Conservation (phyloP, 1,284 basidiomycete species). For the Crepidotus sp. region DNA sequence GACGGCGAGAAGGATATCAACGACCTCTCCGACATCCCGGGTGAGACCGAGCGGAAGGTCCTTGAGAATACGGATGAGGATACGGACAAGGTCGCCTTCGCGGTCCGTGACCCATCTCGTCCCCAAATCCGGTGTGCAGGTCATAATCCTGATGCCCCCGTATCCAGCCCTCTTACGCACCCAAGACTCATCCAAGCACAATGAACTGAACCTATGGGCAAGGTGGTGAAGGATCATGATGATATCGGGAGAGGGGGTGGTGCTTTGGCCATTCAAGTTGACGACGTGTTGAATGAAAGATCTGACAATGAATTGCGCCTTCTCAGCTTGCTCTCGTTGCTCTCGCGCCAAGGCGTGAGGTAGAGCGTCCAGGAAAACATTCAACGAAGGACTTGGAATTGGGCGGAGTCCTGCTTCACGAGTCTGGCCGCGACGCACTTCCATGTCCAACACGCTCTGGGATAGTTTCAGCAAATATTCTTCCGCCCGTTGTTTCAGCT, state of each 20-base stretch:
- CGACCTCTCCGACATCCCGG: conserved; percentile 72
- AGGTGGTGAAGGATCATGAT: conserved; percentile 68
- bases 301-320: conserved; percentile 52
- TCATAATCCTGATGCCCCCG: conserved; percentile 73
- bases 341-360: conserved; percentile 65
- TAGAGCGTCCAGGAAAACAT: conserved; percentile 71
- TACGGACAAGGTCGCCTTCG: conserved; percentile 86
- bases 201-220: conserved; percentile 68
- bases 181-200: conserved; percentile 89
- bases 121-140: conserved; percentile 61
- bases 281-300: conserved; percentile 65
- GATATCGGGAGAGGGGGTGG: conserved; percentile 39
- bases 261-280: conserved; percentile 38
- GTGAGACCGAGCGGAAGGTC: conserved; percentile 92
- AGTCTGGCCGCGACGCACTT: conserved; percentile 48
- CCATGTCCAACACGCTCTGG: conserved; percentile 57
- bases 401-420: conserved; percentile 47
- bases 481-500: conserved; percentile 63
- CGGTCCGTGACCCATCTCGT: conserved; percentile 82
- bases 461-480: conserved; percentile 62
- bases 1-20: conserved; percentile 72
- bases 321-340: conserved; percentile 48
- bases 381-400: conserved; percentile 53
- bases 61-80: conserved; percentile 89
- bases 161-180: conserved; percentile 82